Conservation (phyloP, 176 grass and related monocot genomes). For the Rhynchospora pubera region DNA sequence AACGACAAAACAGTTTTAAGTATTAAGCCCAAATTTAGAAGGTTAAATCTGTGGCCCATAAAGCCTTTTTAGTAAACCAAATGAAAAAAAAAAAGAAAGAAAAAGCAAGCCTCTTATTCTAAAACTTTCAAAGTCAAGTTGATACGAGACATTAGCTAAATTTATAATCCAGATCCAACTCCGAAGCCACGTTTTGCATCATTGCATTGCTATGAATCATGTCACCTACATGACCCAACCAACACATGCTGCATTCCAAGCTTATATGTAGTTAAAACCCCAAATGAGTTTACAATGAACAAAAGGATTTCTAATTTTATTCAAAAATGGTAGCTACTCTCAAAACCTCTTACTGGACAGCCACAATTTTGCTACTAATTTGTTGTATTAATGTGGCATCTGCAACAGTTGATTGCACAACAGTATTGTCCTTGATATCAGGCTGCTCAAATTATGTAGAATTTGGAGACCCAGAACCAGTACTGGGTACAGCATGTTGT, state of each 20-base stretch:
- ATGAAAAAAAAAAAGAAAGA: neutral
- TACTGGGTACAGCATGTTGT: conserved; percentile 39
- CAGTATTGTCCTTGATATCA: conserved; percentile 38
- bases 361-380: neutral
- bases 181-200: neutral
- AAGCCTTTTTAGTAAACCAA: no score
- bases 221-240: conserved; percentile 16
- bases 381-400: neutral
- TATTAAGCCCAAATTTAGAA: no score
- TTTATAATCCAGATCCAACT: neutral
- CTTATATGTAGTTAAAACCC: neutral
- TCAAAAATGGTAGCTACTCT: neutral
- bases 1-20: no score
- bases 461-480: conserved; percentile 14
- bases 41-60: no score
- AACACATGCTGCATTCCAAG: neutral
- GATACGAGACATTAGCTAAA: no score
- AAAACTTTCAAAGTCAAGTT: no score
- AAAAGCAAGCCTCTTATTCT: no score
- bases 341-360: neutral
- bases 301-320: neutral
- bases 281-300: neutral
- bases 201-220: neutral
- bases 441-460: conserved; percentile 36
- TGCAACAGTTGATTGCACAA: conserved; percentile 37